Evolutionary conservation across 345 rosid species (phyloP).

Genomic region (Atalantia buxifolia): DNA sequence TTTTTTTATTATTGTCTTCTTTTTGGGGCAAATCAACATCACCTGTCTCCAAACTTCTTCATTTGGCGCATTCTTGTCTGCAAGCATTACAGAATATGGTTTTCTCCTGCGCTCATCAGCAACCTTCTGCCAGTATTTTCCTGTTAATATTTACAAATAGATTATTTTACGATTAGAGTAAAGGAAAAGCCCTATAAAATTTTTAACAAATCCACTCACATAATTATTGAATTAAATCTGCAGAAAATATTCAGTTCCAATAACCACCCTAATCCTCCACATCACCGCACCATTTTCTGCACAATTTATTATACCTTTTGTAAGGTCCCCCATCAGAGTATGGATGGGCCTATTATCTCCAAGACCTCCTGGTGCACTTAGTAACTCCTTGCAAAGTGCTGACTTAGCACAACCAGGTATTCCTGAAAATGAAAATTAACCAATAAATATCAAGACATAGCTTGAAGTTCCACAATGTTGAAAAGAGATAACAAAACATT

Average conservation of each 20-base stretch:
- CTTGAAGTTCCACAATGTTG: neutral
- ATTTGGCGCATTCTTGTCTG: slow-evolving; percentile 99
- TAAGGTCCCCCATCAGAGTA: slow-evolving; percentile 94
- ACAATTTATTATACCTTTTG: slow-evolving; percentile 56
- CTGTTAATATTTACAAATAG: slow-evolving; percentile 33
- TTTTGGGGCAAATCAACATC: slow-evolving; percentile 3
- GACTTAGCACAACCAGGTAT: slow-evolving; percentile 99
- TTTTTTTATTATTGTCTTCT: neutral
- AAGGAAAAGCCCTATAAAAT: neutral
- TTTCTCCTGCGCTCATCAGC: slow-evolving; percentile 66
- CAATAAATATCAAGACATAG: neutral
- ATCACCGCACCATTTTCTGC: neutral
- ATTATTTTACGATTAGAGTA: neutral
- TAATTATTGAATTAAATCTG: neutral
- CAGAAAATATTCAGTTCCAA: neutral
- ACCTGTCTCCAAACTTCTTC: slow-evolving; percentile 99
- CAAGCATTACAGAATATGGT: slow-evolving; percentile 87
- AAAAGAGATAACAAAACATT: neutral
- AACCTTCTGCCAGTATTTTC: slow-evolving; percentile 85
- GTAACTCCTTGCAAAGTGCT: slow-evolving; percentile 87
- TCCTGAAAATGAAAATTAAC: slow-evolving; percentile 41
- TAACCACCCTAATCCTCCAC: neutral
- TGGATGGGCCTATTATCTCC: slow-evolving; percentile 83
- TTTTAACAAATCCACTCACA: neutral
- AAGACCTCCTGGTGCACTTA: slow-evolving; percentile 62